Evolutionary conservation across 2,329 filamentous ascomycete genomes (phyloP).

Genomic region (Aspergillus nomiae): DNA sequence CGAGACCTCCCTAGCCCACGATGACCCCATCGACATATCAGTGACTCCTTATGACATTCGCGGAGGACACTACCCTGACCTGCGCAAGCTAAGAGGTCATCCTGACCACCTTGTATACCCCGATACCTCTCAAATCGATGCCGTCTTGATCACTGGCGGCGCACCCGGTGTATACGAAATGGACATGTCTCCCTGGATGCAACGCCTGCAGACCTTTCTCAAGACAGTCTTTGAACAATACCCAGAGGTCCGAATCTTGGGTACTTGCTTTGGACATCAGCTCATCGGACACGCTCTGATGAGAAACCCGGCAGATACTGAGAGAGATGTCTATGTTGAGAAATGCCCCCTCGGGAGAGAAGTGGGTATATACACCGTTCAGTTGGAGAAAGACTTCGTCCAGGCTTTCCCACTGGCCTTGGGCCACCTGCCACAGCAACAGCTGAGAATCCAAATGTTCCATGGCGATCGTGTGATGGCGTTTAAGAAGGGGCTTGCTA

Average conservation of each 20-base stretch:
- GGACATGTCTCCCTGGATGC: conserved; percentile 29
- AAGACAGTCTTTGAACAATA: conserved; percentile 25
- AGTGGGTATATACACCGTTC: conserved; percentile 32
- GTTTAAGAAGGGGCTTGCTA: neutral
- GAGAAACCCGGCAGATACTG: neutral
- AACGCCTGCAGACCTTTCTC: conserved; percentile 24
- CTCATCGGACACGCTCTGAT: conserved; percentile 25
- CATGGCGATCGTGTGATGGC: conserved; percentile 33
- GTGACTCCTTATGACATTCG: conserved; percentile 29
- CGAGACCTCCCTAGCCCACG: conserved; percentile 14
- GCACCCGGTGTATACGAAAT: conserved; percentile 24
- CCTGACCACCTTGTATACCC: neutral
- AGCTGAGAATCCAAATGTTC: conserved; percentile 33
- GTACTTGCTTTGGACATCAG: conserved; percentile 38
- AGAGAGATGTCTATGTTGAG: conserved; percentile 23
- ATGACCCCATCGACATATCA: conserved; percentile 17
- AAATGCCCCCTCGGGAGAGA: conserved; percentile 28
- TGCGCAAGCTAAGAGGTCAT: conserved; percentile 3
- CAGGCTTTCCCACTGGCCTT: conserved; percentile 19
- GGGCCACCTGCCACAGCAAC: neutral
- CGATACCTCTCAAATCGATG: conserved; percentile 23
- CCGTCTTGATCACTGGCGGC: conserved; percentile 34
- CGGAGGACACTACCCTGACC: conserved; percentile 28
- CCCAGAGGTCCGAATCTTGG: conserved; percentile 33
- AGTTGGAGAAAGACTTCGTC: conserved; percentile 23